phyloP scores from a whole-genome alignment of 2,329 filamentous ascomycete genomes.

The Phaeoacremonium minimum region DNA sequence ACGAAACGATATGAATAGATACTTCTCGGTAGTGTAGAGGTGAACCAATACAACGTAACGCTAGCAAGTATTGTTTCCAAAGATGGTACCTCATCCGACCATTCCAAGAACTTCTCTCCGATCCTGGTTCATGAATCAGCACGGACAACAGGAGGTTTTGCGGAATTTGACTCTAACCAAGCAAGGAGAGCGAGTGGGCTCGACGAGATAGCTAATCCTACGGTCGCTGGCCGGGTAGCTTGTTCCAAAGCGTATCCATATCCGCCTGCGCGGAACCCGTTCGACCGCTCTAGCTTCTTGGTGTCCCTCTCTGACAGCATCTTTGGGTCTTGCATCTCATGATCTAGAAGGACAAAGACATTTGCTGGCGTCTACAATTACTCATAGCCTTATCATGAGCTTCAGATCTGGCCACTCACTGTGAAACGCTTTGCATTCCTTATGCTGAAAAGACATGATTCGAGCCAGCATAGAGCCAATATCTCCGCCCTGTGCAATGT shows the following conservation, averaged over 20 bases:
- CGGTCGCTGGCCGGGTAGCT: constrained; percentile 48
- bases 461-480: constrained; percentile 41
- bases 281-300: constrained; percentile 25
- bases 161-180: constrained; percentile 30
- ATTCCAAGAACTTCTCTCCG: constrained; percentile 52
- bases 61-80: constrained; percentile 41
- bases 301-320: constrained; percentile 25
- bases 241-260: constrained; percentile 48
- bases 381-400: too few species aligned
- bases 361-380: too few species aligned
- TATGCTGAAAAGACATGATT: constrained; percentile 31
- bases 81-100: constrained; percentile 35
- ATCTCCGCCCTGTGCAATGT: constrained; percentile 55
- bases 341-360: background rate
- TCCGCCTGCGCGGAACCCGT: constrained; percentile 34
- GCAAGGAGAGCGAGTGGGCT: constrained; percentile 52
- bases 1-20: constrained; percentile 44
- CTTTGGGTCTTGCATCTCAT: background rate
- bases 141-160: background rate
- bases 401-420: constrained; percentile 10
- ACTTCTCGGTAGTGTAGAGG: constrained; percentile 37
- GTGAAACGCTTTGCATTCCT: constrained; percentile 41
- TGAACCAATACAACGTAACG: constrained; percentile 52
- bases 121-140: constrained; percentile 28
- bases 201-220: constrained; percentile 47